Percentiles rank a stretch among this genome's conserved stretches.
Conservation (phyloP, 768 basidiomycete genomes). For the Sutorius australiensis region DNA sequence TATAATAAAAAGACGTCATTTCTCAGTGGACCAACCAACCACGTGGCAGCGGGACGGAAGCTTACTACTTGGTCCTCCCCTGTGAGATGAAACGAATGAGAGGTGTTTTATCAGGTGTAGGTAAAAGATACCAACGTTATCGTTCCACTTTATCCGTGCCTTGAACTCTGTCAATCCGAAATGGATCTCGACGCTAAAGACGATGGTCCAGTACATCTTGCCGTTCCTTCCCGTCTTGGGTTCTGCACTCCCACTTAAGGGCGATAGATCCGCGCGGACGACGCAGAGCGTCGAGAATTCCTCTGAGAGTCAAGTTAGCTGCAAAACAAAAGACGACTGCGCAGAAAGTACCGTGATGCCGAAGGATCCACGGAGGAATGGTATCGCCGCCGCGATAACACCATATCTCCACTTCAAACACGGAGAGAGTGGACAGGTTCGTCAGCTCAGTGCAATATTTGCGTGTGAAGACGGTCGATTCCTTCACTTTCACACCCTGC, state of each 20-base stretch:
- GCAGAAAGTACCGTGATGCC: constrained; percentile 39
- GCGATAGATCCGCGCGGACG: constrained; percentile 74
- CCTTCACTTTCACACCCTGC: constrained; percentile 71
- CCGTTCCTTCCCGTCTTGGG: constrained; percentile 61
- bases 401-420: constrained; percentile 84
- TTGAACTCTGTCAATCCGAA: constrained; percentile 81
- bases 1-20: constrained; percentile 25
- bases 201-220: constrained; percentile 78
- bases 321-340: background rate
- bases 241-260: constrained; percentile 65
- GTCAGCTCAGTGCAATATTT: constrained; percentile 84
- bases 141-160: constrained; percentile 79
- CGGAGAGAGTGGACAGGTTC: constrained; percentile 66
- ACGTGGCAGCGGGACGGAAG: background rate
- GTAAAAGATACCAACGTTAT: constrained; percentile 49
- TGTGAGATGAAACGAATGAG: constrained; percentile 25
- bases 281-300: constrained; percentile 74
- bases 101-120: background rate
- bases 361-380: constrained; percentile 71
- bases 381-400: constrained; percentile 73
- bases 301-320: constrained; percentile 36
- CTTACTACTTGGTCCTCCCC: constrained; percentile 74
- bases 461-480: constrained; percentile 74
- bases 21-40: background rate
- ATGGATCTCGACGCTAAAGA: constrained; percentile 81